Evolutionary conservation across 140 eudicot genomes (phyloP).

Genomic region (Oenanthe javanica): DNA sequence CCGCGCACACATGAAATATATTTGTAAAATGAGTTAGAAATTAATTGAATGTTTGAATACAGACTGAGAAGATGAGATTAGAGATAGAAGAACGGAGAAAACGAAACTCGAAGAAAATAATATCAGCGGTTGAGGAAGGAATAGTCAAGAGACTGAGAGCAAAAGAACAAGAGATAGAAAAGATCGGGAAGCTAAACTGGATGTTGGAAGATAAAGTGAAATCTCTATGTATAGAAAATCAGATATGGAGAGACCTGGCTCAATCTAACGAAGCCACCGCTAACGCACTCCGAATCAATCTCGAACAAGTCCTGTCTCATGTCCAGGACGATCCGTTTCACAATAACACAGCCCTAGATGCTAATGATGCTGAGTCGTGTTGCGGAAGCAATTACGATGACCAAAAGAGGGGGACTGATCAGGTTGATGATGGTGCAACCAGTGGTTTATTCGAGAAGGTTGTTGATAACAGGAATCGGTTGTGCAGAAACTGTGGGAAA

Average conservation of each 20-base stretch:
- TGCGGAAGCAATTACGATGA: conserved; percentile 62
- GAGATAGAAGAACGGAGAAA: conserved; percentile 43
- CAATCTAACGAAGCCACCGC: conserved; percentile 82
- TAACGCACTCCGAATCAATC: conserved; percentile 49
- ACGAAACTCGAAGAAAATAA: conserved; percentile 31
- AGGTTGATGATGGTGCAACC: background rate
- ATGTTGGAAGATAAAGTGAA: conserved; percentile 56
- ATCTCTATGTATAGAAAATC: conserved; percentile 50
- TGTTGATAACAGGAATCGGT: conserved; percentile 17
- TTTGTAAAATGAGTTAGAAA: too few species aligned
- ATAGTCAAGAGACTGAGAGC: conserved; percentile 36
- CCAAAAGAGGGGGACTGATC: background rate
- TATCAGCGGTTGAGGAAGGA: conserved; percentile 43
- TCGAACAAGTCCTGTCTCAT: conserved; percentile 51
- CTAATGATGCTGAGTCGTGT: conserved; percentile 63
- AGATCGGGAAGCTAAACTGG: conserved; percentile 44
- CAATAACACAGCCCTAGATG: too few species aligned
- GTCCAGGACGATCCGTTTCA: conserved; percentile 31
- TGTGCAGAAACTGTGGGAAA: conserved; percentile 61
- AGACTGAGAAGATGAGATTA: conserved; percentile 56
- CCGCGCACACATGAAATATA: too few species aligned
- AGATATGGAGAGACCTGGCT: conserved; percentile 73
- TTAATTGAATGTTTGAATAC: background rate
- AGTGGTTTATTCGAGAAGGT: background rate
- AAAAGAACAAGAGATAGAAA: conserved; percentile 49